Evolutionary conservation across 2,329 filamentous ascomycete genomes (phyloP), one percentile per base, ranked within the genome.

Genomic region (Ceratocystis albifundus): DNA sequence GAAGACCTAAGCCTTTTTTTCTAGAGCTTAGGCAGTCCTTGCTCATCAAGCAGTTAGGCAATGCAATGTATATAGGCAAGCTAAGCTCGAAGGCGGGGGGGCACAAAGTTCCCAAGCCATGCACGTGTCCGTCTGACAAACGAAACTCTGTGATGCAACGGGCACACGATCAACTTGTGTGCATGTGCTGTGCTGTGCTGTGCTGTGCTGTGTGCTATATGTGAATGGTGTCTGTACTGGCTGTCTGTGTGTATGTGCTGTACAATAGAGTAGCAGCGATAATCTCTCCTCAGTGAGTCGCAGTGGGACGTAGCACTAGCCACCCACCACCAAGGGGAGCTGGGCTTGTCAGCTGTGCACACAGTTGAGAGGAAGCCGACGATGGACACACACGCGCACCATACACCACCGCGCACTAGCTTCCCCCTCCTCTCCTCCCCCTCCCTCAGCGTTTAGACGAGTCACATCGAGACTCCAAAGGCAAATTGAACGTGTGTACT

Each of bases 71-170:
- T 8, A 59, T 36, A 15, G 17, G 17, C 25, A 59, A 41, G 48
- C 20, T 25, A 10, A 53, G 48, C 20, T 53, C 48, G 17, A 59
- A 57, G 55, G 48, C 12, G 48, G 48, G 48, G 48, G 55, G 55
- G 15, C 55, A 32, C 55, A 59, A 59, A 32, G 28, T 32, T 59
- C 55, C 12, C 28, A 59, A 59, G 28, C 55, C 55, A 59, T 32
- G 55, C 55, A 59, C 55, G 55, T 59, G 55, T 59, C 30, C 30
- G 55, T 59, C 55, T 32, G 55, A 59, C 55, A 59, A 59, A 30
- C 55, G 55, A 59, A 30, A 59, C 55, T 59, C 55, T 32, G 55
- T n/a, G 28, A 59, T 59, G 55, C 22, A 30, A 59, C 55, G 25
- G n/a, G 55, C 55, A 59, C 55, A 59, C 48, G 20, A 25, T 53